Evolutionary conservation across 2,329 filamentous ascomycete species (phyloP), one percentile per base, ranked within the genome.

Genomic region (Periconia sp.): DNA sequence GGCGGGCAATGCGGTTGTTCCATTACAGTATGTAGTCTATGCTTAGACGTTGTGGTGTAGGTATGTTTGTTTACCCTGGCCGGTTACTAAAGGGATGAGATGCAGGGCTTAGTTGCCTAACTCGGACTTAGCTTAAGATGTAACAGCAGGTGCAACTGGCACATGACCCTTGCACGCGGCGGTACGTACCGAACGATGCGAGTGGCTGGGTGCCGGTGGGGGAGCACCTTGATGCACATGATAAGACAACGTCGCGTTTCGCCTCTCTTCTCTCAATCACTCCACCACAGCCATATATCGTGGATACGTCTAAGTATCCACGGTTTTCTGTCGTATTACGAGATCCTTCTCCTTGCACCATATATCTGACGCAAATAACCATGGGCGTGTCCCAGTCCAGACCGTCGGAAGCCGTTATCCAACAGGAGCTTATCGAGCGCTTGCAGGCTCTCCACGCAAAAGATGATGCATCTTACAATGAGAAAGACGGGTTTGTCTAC

Each of bases 401-500:
- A 55, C 63, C 66, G 8, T 67, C 67, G 18, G 71, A 74, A 55
- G 62, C 68, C 41, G 63, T 63, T 18, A 68, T 72, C 41, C 70
- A 74, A 56, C 70, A 73, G 63, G 69, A 74, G 65, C 68, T 77
- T 40, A 54, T 72, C 23, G 71, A 77, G 61, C 70, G 74, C 40
- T 71, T 78, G 18, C 72, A 74, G 55, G 71, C 72, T 50, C 72
- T 85, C 45, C 75, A 80, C 50, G 55, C 83, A 35, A 69, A 68
- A 46, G 76, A 79, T 50, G 70, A 78, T 17, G 61, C 64, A 30
- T 57, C 64, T 15, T 61, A 69, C 43, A 68, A 72, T 35, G 77
- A 81, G 42, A 79, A 82, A 40, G 81, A 83, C 46, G 81, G 82
- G 33, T 85, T 81, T 53, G 71, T 84, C 30, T 75, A 82, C 54